A percentile compares a stretch with the other conserved stretches of the same genome.
These are phyloP conservation scores for Tephrocybe sp. DNA, from an alignment of 768 basidiomycete genomes.

Conservation along the genomic window DNA sequence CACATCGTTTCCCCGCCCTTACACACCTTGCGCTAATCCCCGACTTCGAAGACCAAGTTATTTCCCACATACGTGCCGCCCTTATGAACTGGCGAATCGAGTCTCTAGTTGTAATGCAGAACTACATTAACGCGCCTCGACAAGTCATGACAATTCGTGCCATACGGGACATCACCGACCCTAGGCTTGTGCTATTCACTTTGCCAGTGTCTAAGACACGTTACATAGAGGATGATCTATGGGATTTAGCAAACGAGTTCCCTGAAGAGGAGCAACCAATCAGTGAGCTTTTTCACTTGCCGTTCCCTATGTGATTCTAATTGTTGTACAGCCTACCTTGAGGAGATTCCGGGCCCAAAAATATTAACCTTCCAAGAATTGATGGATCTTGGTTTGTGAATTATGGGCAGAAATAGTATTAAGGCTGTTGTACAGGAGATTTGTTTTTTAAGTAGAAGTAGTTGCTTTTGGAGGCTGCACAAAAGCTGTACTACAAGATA, in stretches of 20 bases:
- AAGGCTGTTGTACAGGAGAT: too few relatives aligned
- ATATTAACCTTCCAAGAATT: not conserved
- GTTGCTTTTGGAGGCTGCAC: too few relatives aligned
- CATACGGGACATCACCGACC: constrained; percentile 12
- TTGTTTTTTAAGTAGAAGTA: too few relatives aligned
- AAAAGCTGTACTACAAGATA: too few relatives aligned
- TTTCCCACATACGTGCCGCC: constrained; percentile 2
- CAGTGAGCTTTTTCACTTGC: constrained; percentile 6
- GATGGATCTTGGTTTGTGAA: not conserved
- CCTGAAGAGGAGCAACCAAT: constrained; percentile 17
- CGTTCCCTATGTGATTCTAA: not conserved
- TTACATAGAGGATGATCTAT: constrained; percentile 21
- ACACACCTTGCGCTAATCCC: constrained; percentile 15
- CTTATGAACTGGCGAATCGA: constrained; percentile 11
- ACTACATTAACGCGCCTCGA: constrained; percentile 1
- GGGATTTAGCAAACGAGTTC: constrained; percentile 19
- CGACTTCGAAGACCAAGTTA: constrained; percentile 4
- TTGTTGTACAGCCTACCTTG: not conserved
- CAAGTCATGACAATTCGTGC: constrained; percentile 2
- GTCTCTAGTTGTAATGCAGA: constrained; percentile 15
- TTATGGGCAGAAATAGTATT: too few relatives aligned
- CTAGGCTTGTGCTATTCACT: constrained; percentile 15
- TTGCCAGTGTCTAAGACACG: constrained; percentile 10
- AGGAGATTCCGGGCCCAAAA: not conserved
- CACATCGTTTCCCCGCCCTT: constrained; percentile 11